Evolutionary conservation across 1,284 basidiomycete genomes (phyloP).

Genomic region (Moesziomyces globuligerus): DNA sequence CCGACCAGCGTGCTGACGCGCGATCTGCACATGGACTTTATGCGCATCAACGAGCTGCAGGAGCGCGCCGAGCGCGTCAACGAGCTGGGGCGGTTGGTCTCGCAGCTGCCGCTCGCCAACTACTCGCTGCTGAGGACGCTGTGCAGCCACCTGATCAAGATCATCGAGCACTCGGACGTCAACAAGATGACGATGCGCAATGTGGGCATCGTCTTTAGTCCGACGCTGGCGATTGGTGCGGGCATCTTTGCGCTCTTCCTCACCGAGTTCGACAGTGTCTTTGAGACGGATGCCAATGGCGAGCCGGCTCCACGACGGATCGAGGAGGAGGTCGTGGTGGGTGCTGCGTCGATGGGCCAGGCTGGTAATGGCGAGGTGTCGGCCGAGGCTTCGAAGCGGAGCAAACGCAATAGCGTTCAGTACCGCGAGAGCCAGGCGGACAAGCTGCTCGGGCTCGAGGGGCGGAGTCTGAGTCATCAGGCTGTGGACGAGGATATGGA

Average conservation of each 20-base stretch:
- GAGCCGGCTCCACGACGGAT: conserved; percentile 47
- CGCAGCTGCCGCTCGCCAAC: conserved; percentile 86
- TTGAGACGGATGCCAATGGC: conserved; percentile 58
- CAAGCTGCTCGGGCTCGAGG: conserved; percentile 46
- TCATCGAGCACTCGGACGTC: conserved; percentile 85
- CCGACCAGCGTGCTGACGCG: conserved; percentile 61
- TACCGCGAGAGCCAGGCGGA: conserved; percentile 46
- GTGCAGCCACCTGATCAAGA: conserved; percentile 92
- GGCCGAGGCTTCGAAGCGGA: conserved; percentile 12
- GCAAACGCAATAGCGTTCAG: conserved; percentile 45
- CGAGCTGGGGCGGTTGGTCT: conserved; percentile 86
- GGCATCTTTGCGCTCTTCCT: conserved; percentile 62
- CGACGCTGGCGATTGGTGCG: conserved; percentile 62
- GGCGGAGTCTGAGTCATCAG: conserved; percentile 28
- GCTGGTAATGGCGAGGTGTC: conserved; percentile 2
- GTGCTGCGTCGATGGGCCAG: too few relatives aligned
- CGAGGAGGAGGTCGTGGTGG: conserved; percentile 34
- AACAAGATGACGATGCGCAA: conserved; percentile 99
- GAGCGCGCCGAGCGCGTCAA: conserved; percentile 85
- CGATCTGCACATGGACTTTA: conserved; percentile 60
- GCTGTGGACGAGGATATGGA: conserved; percentile 37
- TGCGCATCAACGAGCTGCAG: conserved; percentile 75
- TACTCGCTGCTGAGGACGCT: conserved; percentile 92
- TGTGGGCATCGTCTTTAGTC: conserved; percentile 86
- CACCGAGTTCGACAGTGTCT: conserved; percentile 61